A percentile compares a stretch with the other conserved stretches of the same genome.
Conservation (phyloP, 306 rosid species). For the Vigna unguiculata region DNA sequence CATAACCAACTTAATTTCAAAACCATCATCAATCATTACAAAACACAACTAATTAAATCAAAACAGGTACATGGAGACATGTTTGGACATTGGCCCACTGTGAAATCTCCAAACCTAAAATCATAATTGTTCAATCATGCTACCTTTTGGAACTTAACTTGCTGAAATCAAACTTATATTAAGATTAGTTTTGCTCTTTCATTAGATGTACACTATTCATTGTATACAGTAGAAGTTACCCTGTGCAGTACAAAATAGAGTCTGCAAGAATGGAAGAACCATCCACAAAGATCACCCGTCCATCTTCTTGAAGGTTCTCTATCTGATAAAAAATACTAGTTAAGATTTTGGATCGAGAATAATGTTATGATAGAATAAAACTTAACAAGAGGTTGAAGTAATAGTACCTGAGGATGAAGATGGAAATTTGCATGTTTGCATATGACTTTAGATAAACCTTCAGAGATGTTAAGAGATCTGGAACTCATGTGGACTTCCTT, state of each 20-base stretch:
- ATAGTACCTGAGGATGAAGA: constrained; percentile 75
- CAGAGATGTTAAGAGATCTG: constrained; percentile 64
- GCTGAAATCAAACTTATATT: constrained; percentile 4
- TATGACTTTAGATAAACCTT: constrained; percentile 84
- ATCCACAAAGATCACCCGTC: constrained; percentile 72
- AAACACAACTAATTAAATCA: constrained; percentile 33
- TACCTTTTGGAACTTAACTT: constrained; percentile 37
- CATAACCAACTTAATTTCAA: constrained; percentile 40
- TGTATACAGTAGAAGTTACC: constrained; percentile 53
- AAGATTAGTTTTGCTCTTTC: constrained; percentile 30
- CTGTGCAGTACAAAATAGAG: constrained; percentile 82
- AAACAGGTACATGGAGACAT: constrained; percentile 31
- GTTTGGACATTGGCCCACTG: constrained; percentile 44
- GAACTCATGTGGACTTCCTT: constrained; percentile 79
- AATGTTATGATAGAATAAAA: too few relatives aligned
- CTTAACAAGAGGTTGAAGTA: neutral
- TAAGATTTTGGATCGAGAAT: too few relatives aligned
- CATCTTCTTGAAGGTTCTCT: constrained; percentile 78
- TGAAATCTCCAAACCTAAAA: constrained; percentile 41
- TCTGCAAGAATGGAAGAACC: constrained; percentile 78
- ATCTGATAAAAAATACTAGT: constrained; percentile 70
- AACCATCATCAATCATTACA: constrained; percentile 38
- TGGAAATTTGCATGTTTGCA: constrained; percentile 69
- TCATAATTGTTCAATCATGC: constrained; percentile 53
- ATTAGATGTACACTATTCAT: constrained; percentile 23